These are phyloP conservation scores for Pseudopyricularia javanii DNA, from an alignment of 2,329 filamentous ascomycete species.

Conservation along the genomic window DNA sequence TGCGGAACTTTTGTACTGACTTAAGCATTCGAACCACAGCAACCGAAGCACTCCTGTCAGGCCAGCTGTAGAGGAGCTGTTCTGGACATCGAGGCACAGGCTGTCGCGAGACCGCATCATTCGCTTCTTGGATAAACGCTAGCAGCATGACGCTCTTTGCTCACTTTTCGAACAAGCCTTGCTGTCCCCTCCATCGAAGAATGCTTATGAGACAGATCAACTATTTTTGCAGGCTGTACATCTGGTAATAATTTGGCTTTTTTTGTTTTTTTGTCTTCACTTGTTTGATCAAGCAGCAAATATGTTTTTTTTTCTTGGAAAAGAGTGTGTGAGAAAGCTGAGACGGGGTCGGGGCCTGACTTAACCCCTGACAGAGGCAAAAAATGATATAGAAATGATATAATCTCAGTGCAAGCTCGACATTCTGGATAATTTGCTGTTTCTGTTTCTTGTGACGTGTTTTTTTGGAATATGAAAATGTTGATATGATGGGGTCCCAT, in stretches of 20 bases:
- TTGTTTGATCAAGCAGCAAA: not conserved
- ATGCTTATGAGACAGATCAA: not conserved
- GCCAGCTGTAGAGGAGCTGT: conserved; percentile 46
- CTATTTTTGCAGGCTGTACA: not conserved
- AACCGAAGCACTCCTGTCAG: conserved; percentile 68
- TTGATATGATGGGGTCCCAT: not conserved
- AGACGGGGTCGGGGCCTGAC: not conserved
- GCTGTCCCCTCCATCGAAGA: not conserved
- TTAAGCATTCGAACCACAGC: conserved; percentile 31
- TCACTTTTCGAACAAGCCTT: not conserved
- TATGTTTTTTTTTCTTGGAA: not conserved
- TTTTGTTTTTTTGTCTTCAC: not conserved
- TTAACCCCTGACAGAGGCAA: not conserved
- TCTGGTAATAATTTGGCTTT: not conserved
- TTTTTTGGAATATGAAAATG: too few species aligned
- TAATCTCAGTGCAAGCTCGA: not conserved
- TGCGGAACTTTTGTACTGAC: conserved; percentile 15
- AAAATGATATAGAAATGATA: not conserved
- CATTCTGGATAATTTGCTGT: too few species aligned
- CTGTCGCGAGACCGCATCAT: not conserved
- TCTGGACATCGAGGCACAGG: not conserved
- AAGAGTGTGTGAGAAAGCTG: not conserved
- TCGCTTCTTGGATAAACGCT: not conserved
- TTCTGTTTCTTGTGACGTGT: not conserved
- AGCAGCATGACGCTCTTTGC: not conserved